Evolutionary conservation across 2,329 filamentous ascomycete species (phyloP), one percentile per base, ranked within the genome.

Genomic region (Aspergillus viridinutans): DNA sequence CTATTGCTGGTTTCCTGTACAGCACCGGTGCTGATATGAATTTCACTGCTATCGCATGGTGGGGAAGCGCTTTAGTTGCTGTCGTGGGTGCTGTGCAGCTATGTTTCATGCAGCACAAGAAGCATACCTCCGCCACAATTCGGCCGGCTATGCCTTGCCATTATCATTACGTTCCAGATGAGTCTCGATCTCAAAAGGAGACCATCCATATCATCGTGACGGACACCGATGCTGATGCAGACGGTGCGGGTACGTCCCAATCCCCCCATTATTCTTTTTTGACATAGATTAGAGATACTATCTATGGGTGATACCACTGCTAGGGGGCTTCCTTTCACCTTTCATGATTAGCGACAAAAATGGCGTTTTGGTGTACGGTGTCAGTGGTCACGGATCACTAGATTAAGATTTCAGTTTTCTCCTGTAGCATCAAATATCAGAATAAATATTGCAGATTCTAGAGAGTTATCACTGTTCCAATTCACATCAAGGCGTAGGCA

Each of bases 1-100:
- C 88, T 0, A 72, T 90, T 28, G 85, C 85, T 2, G 88, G 88
- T 2, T 79, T 85, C 32, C 77, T 90, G 4, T 90, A 90, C 64
- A 83, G 84, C 17, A 67, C 83, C 3, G 86, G 86, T 4, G 81
- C 80, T 32, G 73, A 80, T 25, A 74, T 84, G 26, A 76, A 80
- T 9, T 84, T 83, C 58, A 86, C 83, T 2, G 82, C 83, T n/a
- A 69, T 87, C 47, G 82, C 85, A 2, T 87, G 84, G 83, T 87
- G 83, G 83, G 80, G 74, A 20, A 85, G 82, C 56, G 78, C 79
- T 3, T 57, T 82, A 2, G 78, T 86, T 10, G 85, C 85, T 0
- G 64, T 85, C 5, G 54, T 82, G 32, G 85, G 84, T 29, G 80
- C 78, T 5, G 62, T 81, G 9, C 85, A 87, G 64, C 71, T 85